A percentile compares a stretch with the other conserved stretches of the same genome.
These are phyloP conservation scores for Aspergillus bombycis DNA, from an alignment of 2,329 filamentous ascomycete genomes.

Conservation along the genomic window DNA sequence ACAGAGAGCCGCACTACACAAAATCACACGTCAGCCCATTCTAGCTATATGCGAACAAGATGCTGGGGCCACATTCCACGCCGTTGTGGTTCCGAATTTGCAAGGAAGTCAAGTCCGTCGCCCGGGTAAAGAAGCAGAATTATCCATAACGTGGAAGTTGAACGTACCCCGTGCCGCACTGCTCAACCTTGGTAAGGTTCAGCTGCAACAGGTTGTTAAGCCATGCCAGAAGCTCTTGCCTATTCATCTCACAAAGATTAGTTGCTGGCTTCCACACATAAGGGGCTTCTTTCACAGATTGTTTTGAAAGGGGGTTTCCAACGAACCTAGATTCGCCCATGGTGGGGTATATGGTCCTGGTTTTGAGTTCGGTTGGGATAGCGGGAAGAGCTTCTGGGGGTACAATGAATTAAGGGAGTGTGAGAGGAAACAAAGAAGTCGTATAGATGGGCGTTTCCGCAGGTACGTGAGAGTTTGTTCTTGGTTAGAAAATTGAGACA, in stretches of 20 bases:
- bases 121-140: neutral
- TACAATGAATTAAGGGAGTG: slow-evolving; percentile 3
- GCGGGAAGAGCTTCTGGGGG: neutral
- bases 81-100: neutral
- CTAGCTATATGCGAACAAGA: neutral
- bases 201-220: slow-evolving; percentile 96
- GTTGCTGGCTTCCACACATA: slow-evolving; percentile 9
- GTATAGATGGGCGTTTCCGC: slow-evolving; percentile 2
- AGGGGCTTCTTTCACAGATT: slow-evolving; percentile 14
- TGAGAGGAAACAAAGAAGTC: slow-evolving; percentile 5
- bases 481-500: slow-evolving; percentile 19
- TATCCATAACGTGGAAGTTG: slow-evolving; percentile 11
- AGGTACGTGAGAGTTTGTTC: slow-evolving; percentile 13
- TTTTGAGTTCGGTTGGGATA: slow-evolving; percentile 8
- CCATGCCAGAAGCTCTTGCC: slow-evolving; percentile 96
- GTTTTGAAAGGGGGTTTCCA: slow-evolving; percentile 18
- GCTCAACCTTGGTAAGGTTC: slow-evolving; percentile 98
- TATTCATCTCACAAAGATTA: slow-evolving; percentile 42
- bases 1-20: slow-evolving; percentile 81
- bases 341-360: slow-evolving; percentile 39
- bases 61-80: neutral
- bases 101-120: neutral
- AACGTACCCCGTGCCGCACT: slow-evolving; percentile 93
- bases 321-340: slow-evolving; percentile 69
- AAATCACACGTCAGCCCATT: slow-evolving; percentile 13